Conservation (phyloP, 2,329 filamentous ascomycete genomes). For the Penicillium sp. region DNA sequence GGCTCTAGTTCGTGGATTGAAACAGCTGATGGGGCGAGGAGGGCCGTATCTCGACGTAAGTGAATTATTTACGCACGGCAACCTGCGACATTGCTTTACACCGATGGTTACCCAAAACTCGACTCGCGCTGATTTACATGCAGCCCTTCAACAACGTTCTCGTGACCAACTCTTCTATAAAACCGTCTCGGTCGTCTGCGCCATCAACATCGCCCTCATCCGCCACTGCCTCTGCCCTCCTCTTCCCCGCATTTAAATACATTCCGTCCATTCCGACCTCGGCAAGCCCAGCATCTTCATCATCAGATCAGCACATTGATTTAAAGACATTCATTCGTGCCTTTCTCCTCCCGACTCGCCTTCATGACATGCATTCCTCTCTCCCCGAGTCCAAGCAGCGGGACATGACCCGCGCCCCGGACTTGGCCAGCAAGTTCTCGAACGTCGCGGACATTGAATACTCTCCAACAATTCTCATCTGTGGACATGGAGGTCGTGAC, state of each 20-base stretch:
- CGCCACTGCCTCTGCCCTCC: constrained; percentile 54
- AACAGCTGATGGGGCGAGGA: constrained; percentile 58
- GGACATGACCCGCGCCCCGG: constrained; percentile 45
- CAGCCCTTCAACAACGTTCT: constrained; percentile 81
- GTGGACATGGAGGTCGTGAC: constrained; percentile 79
- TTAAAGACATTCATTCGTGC: constrained; percentile 42
- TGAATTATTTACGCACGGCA: not conserved
- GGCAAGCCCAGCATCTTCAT: constrained; percentile 45
- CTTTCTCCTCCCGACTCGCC: constrained; percentile 35
- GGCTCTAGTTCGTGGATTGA: constrained; percentile 59
- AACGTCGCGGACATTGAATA: constrained; percentile 60
- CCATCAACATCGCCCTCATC: not conserved
- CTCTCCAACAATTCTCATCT: constrained; percentile 63
- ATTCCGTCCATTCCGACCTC: constrained; percentile 64
- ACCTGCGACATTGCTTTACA: not conserved
- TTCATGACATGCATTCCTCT: constrained; percentile 30
- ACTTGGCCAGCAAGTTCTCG: constrained; percentile 46
- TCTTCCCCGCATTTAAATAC: constrained; percentile 80
- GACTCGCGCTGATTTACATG: not conserved
- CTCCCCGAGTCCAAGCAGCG: constrained; percentile 25
- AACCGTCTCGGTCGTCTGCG: constrained; percentile 40
- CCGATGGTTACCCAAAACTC: not conserved
- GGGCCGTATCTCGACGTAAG: constrained; percentile 59
- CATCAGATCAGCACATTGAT: constrained; percentile 7
- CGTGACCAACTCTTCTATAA: constrained; percentile 69